Conservation (phyloP, 2,329 filamentous ascomycete species). For the Dactylellina haptotyla region DNA sequence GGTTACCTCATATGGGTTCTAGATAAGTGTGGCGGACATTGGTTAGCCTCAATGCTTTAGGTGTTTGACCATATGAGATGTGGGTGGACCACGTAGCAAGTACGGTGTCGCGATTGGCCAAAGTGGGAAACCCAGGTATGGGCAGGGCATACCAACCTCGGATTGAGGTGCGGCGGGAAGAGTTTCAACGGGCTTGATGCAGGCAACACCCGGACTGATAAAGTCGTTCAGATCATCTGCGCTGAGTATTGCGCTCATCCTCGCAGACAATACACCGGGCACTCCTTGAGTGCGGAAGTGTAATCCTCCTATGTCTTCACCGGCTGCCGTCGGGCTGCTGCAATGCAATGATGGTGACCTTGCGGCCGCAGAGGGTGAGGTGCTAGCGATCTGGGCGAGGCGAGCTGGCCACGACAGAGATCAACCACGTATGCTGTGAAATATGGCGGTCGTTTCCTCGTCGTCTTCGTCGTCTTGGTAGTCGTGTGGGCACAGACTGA, state of each 20-base stretch:
- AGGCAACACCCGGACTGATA: conserved; percentile 95
- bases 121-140: conserved; percentile 14
- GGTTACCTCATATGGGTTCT: conserved; percentile 83
- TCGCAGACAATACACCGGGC: conserved; percentile 55
- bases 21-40: conserved; percentile 42
- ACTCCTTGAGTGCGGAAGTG: conserved; percentile 34
- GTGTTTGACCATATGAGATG: conserved; percentile 2
- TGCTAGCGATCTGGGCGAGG: conserved; percentile 7
- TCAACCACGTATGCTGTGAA: conserved; percentile 50
- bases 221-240: conserved; percentile 98
- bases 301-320: too few species aligned
- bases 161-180: conserved; percentile 72
- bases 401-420: conserved; percentile 49
- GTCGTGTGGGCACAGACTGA: conserved; percentile 12
- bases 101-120: conserved; percentile 19
- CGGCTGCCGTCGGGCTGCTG: conserved; percentile 26
- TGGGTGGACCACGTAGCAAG: conserved; percentile 39
- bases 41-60: conserved; percentile 47
- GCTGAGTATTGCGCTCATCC: conserved; percentile 96
- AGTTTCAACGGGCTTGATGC: conserved; percentile 96
- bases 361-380: neutral
- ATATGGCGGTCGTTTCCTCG: neutral
- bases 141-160: conserved; percentile 61
- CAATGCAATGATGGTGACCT: neutral
- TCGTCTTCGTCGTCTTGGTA: conserved; percentile 25